Percentiles rank a stretch among this genome's conserved stretches.
These are phyloP conservation scores for Ganoderma lucidum DNA, from an alignment of 1,284 basidiomycete species.

Conservation along the genomic window DNA sequence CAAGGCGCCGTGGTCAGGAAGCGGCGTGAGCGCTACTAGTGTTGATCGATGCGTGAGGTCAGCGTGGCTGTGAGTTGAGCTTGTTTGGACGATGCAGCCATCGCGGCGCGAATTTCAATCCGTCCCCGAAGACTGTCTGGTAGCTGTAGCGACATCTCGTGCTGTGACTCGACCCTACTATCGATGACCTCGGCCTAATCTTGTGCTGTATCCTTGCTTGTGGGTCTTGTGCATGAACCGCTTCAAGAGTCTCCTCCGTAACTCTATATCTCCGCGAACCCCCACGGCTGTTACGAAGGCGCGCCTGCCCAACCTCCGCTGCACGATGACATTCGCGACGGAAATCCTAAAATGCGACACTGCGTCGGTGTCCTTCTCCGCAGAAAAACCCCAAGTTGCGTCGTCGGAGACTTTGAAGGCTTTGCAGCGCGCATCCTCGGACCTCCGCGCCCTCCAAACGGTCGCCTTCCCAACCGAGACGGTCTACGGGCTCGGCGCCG, in stretches of 20 bases:
- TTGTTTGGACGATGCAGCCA: slow-evolving; percentile 11
- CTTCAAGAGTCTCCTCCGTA: slow-evolving; percentile 22
- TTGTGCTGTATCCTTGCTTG: neutral
- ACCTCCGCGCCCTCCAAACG: slow-evolving; percentile 36
- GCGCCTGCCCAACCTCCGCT: neutral
- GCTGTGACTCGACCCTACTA: slow-evolving; percentile 11
- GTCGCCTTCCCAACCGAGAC: slow-evolving; percentile 99
- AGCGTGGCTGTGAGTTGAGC: slow-evolving; percentile 15
- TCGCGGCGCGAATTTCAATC: neutral
- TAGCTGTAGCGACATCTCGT: neutral
- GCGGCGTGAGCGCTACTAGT: neutral
- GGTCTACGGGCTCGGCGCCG: slow-evolving; percentile 95
- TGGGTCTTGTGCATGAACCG: slow-evolving; percentile 22
- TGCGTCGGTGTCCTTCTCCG: slow-evolving; percentile 37
- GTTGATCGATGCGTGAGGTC: slow-evolving; percentile 21
- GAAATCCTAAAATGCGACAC: slow-evolving; percentile 39
- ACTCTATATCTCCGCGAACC: slow-evolving; percentile 3
- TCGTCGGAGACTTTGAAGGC: slow-evolving; percentile 36
- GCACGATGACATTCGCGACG: slow-evolving; percentile 35
- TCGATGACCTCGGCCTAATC: slow-evolving; percentile 15
- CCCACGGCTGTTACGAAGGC: neutral
- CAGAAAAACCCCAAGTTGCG: slow-evolving; percentile 34
- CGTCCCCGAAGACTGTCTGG: slow-evolving; percentile 5
- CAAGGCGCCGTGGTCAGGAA: neutral
- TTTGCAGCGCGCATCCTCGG: slow-evolving; percentile 36